A percentile compares a stretch with the other conserved stretches of the same genome.
These are phyloP conservation scores for Ophiostoma piceae DNA, from an alignment of 2,329 filamentous ascomycete genomes.

Conservation along the genomic window DNA sequence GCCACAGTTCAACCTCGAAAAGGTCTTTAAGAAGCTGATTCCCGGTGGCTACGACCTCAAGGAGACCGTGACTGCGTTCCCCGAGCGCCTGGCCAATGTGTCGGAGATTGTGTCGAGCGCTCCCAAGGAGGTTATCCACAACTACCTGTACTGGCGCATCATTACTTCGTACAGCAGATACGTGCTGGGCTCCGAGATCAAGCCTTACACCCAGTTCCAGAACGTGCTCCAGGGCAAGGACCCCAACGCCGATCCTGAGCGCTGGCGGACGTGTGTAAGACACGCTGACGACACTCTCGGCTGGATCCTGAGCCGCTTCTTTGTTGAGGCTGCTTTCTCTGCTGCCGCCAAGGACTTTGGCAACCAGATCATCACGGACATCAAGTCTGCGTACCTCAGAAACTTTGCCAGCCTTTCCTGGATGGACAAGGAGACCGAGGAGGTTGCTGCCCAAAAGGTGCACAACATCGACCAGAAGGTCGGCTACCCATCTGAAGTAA, in stretches of 20 bases:
- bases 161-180: slow-evolving; percentile 48
- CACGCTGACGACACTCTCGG: slow-evolving; percentile 45
- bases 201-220: slow-evolving; percentile 54
- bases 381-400: slow-evolving; percentile 60
- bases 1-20: slow-evolving; percentile 51
- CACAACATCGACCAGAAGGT: slow-evolving; percentile 64
- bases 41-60: slow-evolving; percentile 47
- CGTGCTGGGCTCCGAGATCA: slow-evolving; percentile 55
- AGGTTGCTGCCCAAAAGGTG: slow-evolving; percentile 59
- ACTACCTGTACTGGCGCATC: slow-evolving; percentile 61
- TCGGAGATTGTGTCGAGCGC: slow-evolving; percentile 51
- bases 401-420: slow-evolving; percentile 55
- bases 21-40: slow-evolving; percentile 48
- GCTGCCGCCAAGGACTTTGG: slow-evolving; percentile 61
- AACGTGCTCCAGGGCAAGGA: slow-evolving; percentile 58
- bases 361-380: slow-evolving; percentile 64
- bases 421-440: slow-evolving; percentile 59
- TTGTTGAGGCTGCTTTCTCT: slow-evolving; percentile 62
- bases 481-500: slow-evolving; percentile 53
- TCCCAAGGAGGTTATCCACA: slow-evolving; percentile 50
- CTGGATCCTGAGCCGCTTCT: slow-evolving; percentile 68
- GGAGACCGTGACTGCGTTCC: slow-evolving; percentile 54
- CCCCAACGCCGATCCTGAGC: slow-evolving; percentile 56
- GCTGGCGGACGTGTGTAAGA: slow-evolving; percentile 60
- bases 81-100: slow-evolving; percentile 55